A percentile compares a stretch with the other conserved stretches of the same genome.
These are phyloP conservation scores for Globisporangium iwayamae DNA, from an alignment of 352 stramenopile genomes.

Conservation along the genomic window DNA sequence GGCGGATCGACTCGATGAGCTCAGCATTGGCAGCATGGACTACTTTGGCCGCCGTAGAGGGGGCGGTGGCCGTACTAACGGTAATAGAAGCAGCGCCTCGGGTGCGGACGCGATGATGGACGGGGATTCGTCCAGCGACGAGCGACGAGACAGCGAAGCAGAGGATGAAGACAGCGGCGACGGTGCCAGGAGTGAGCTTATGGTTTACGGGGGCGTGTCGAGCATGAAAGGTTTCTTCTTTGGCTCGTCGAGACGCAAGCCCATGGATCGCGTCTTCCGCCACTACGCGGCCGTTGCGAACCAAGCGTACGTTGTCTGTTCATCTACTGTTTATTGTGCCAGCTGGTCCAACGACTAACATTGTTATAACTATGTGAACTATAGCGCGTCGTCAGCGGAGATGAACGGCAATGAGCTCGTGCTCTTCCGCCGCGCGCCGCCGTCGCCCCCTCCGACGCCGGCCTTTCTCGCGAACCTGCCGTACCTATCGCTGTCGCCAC, in stretches of 20 bases:
- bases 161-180: conserved; percentile 9
- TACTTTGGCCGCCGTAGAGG: conserved; percentile 18
- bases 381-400: conserved; percentile 8
- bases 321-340: not conserved
- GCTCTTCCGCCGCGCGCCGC: conserved; percentile 24
- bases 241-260: conserved; percentile 24
- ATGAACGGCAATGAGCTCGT: conserved; percentile 34
- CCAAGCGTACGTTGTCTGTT: conserved; percentile 17
- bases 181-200: conserved; percentile 13
- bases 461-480: conserved; percentile 25
- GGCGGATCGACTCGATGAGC: conserved; percentile 51
- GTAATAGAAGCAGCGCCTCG: conserved; percentile 17
- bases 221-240: conserved; percentile 56
- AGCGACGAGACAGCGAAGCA: conserved; percentile 11
- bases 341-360: not conserved
- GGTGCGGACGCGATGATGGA: conserved; percentile 19
- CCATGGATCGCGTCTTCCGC: conserved; percentile 66
- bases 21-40: conserved; percentile 30
- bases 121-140: conserved; percentile 25
- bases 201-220: conserved; percentile 36
- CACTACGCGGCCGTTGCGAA: conserved; percentile 53
- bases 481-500: conserved; percentile 42
- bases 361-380: not conserved
- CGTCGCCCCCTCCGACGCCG: conserved; percentile 6
- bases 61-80: not conserved